phyloP scores from a whole-genome alignment of 805 yeast genomes.

The Ogataea zsoltii region DNA sequence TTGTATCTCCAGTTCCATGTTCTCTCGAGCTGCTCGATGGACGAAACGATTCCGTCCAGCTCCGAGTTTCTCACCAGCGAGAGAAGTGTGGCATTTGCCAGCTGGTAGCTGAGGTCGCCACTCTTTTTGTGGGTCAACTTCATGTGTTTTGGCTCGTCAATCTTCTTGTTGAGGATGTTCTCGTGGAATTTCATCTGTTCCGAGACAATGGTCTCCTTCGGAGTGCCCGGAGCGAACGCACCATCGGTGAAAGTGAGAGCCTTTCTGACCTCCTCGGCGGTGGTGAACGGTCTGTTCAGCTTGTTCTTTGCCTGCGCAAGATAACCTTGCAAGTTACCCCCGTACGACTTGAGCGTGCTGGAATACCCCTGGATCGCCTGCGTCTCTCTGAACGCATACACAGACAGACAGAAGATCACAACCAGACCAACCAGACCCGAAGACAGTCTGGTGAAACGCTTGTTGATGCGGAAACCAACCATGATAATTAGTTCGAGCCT shows the following conservation, averaged over 20 bases:
- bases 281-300: constrained; percentile 5
- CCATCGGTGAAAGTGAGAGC: constrained; percentile 17
- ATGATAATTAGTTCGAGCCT: background rate
- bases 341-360: constrained; percentile 11
- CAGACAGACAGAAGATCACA: constrained; percentile 10
- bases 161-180: constrained; percentile 35
- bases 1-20: constrained; percentile 64
- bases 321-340: constrained; percentile 14
- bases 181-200: constrained; percentile 41
- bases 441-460: constrained; percentile 20
- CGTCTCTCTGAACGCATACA: constrained; percentile 14
- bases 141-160: constrained; percentile 48
- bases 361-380: constrained; percentile 14
- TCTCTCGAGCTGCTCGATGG: constrained; percentile 61
- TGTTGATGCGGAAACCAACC: constrained; percentile 15
- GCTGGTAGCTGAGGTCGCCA: constrained; percentile 20
- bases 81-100: constrained; percentile 69
- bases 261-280: constrained; percentile 17
- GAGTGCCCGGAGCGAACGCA: constrained; percentile 16
- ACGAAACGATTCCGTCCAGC: constrained; percentile 43
- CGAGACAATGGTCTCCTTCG: constrained; percentile 33
- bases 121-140: constrained; percentile 25
- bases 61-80: constrained; percentile 72
- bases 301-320: constrained; percentile 6
- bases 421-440: constrained; percentile 14